phyloP scores from a whole-genome alignment of 1,284 basidiomycete species.

The Cystobasidium slooffiae region DNA sequence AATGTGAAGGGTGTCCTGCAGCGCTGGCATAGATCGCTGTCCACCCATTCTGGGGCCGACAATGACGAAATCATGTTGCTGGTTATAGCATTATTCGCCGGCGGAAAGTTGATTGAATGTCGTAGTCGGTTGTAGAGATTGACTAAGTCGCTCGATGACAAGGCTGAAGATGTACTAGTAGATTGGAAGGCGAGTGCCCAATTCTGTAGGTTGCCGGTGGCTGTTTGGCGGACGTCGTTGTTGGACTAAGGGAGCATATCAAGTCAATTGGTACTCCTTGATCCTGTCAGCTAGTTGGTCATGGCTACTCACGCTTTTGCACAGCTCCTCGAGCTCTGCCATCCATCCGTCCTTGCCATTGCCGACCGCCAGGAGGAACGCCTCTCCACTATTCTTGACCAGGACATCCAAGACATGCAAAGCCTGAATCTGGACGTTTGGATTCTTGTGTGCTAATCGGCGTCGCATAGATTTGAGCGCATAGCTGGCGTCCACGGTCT shows the following conservation, averaged over 20 bases:
- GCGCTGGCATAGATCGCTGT: conserved; percentile 79
- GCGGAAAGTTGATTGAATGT: conserved; percentile 77
- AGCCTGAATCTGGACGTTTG: conserved; percentile 63
- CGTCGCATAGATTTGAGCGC: conserved; percentile 88
- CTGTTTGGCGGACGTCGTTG: conserved; percentile 80
- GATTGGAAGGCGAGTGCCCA: conserved; percentile 91
- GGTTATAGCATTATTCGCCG: conserved; percentile 70
- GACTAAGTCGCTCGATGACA: conserved; percentile 68
- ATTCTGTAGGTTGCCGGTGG: conserved; percentile 80
- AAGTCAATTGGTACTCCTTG: conserved; percentile 32
- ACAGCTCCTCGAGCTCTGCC: conserved; percentile 77
- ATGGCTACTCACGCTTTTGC: conserved; percentile 83
- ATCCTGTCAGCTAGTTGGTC: conserved; percentile 52
- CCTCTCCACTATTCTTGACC: conserved; percentile 97
- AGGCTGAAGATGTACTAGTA: conserved; percentile 63
- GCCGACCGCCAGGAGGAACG: conserved; percentile 80
- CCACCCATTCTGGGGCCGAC: conserved; percentile 57
- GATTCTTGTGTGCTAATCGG: conserved; percentile 89
- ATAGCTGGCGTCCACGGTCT: conserved; percentile 80
- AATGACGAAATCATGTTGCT: conserved; percentile 84
- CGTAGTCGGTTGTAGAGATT: conserved; percentile 79
- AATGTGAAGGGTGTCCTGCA: conserved; percentile 91
- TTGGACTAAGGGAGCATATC: conserved; percentile 62
- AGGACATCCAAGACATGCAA: conserved; percentile 76
- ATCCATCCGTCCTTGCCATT: conserved; percentile 43